Percentiles rank a stretch among this genome's conserved stretches.
Evolutionary conservation across 306 rosid genomes (phyloP).

Genomic region (Vachellia collinsii): DNA sequence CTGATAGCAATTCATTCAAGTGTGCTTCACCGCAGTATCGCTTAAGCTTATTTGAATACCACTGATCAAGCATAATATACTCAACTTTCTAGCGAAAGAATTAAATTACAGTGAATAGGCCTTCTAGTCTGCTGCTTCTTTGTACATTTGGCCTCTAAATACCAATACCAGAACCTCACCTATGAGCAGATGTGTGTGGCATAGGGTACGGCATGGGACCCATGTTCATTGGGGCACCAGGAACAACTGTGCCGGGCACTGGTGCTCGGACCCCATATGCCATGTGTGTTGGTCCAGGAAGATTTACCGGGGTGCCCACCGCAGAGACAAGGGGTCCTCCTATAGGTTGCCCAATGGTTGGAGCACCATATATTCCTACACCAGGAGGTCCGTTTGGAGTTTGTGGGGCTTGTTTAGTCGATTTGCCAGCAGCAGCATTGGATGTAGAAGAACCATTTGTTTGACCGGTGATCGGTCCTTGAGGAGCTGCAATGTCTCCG

Average conservation of each 20-base stretch:
- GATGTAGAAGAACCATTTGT: conserved; percentile 57
- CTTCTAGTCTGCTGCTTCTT: conserved; percentile 49
- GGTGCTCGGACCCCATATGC: conserved; percentile 82
- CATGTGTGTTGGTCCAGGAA: conserved; percentile 65
- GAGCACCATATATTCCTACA: conserved; percentile 71
- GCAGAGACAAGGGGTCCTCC: conserved; percentile 91
- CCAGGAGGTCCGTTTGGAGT: conserved; percentile 59
- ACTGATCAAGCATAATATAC: conserved; percentile 34
- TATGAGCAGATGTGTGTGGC: conserved; percentile 73
- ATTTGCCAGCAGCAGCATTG: conserved; percentile 56
- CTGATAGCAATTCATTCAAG: conserved; percentile 36
- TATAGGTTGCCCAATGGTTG: conserved; percentile 86
- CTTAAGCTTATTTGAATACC: conserved; percentile 44
- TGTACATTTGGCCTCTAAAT: conserved; percentile 53
- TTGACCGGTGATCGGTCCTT: conserved; percentile 90
- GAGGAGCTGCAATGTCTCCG: conserved; percentile 69
- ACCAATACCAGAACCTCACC: conserved; percentile 47
- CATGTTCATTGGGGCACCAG: conserved; percentile 83
- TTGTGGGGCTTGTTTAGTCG: conserved; percentile 58
- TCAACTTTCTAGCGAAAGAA: conserved; percentile 49
- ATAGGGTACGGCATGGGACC: conserved; percentile 73
- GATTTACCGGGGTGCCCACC: conserved; percentile 88
- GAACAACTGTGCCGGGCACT: conserved; percentile 64
- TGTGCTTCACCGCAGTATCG: conserved; percentile 30
- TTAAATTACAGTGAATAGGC: conserved; percentile 46